phyloP scores from a whole-genome alignment of 2,329 filamentous ascomycete species.

The Penicillium verrucosum region DNA sequence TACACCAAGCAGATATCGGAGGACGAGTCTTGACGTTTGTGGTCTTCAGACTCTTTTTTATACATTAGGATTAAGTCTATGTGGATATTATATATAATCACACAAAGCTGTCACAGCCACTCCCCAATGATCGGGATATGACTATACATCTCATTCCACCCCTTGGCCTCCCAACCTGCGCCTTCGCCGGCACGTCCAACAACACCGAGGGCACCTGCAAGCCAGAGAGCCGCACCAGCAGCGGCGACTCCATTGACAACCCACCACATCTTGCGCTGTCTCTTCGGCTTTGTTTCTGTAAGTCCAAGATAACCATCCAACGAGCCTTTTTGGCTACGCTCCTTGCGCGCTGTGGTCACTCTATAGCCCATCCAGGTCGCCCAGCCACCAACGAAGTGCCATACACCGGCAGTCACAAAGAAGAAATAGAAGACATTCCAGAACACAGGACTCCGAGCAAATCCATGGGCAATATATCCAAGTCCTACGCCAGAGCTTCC shows the following conservation, averaged over 20 bases:
- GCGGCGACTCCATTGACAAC: slow-evolving; percentile 64
- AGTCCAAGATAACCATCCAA: slow-evolving; percentile 34
- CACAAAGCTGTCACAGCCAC: slow-evolving; percentile 44
- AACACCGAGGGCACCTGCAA: slow-evolving; percentile 74
- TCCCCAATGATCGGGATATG: slow-evolving; percentile 56
- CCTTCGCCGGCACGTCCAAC: slow-evolving; percentile 69
- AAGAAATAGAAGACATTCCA: slow-evolving; percentile 68
- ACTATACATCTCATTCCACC: slow-evolving; percentile 73
- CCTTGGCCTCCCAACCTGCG: slow-evolving; percentile 73
- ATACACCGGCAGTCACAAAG: slow-evolving; percentile 65
- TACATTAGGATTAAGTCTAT: slow-evolving; percentile 2
- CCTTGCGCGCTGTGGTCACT: slow-evolving; percentile 37
- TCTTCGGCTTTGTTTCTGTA: slow-evolving; percentile 50
- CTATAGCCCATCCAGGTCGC: slow-evolving; percentile 72
- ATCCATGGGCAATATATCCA: slow-evolving; percentile 79
- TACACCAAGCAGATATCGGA: neutral
- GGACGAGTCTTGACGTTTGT: neutral
- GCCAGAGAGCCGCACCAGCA: slow-evolving; percentile 66
- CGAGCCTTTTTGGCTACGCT: slow-evolving; percentile 28
- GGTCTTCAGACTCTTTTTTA: neutral
- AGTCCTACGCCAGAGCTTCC: slow-evolving; percentile 83
- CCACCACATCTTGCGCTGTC: slow-evolving; percentile 65
- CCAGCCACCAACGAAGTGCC: slow-evolving; percentile 79
- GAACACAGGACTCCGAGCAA: slow-evolving; percentile 65
- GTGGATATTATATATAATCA: neutral